Base-by-base conservation (phyloP, 1,284 basidiomycete species). In the Trichosporon sp. region DNA sequence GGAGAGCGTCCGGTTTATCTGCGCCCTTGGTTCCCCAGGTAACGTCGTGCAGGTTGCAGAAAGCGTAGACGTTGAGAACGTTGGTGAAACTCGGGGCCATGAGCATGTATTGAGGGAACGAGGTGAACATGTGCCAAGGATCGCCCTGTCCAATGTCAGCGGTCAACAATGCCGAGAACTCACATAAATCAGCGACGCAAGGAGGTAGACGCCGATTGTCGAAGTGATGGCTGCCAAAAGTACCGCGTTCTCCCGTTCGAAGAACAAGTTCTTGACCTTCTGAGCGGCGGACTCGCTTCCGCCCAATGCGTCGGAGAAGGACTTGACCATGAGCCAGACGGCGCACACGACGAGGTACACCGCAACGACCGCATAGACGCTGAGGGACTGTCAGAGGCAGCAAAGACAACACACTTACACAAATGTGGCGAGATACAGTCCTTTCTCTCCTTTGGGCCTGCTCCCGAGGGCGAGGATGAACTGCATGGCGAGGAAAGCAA, bases 101-200 rank as follows among this genome's bases (percentile, higher is more conserved):
- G 75, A 91, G 89, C 76, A 97, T 86, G 83, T 97, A 98, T 83
- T 97, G 96, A 76, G 91, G 87, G 87, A 98, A 96, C 78, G 93
- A 95, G n/a, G 93, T 94, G 83, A 96, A 89, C 91, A 99, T 93
- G 83, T 98, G 96, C 96, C 96, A 98, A 5, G 96, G 96, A 84
- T 98, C 96, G 72, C 92, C 89, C 91, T 94, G 48, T n/a, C 10
- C 14, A 48, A 14, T 54, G 75, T 65, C 37, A 65, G 63, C 16
- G 35, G 35, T 37, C 35, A 37, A 37, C 35, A 37, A 37, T 37
- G 35, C 35, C 8, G 35, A 37, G 35, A 37, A 86, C 92, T 85
- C 76, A 95, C 93, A 79, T 96, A 98, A 77, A 98, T 89, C 84
- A 96, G 89, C 1, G 94, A 97, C 1, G 93, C 88, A 35, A 92